phyloP scores from a whole-genome alignment of 2,329 filamentous ascomycete species.

The Trichoderma afroharzianum region DNA sequence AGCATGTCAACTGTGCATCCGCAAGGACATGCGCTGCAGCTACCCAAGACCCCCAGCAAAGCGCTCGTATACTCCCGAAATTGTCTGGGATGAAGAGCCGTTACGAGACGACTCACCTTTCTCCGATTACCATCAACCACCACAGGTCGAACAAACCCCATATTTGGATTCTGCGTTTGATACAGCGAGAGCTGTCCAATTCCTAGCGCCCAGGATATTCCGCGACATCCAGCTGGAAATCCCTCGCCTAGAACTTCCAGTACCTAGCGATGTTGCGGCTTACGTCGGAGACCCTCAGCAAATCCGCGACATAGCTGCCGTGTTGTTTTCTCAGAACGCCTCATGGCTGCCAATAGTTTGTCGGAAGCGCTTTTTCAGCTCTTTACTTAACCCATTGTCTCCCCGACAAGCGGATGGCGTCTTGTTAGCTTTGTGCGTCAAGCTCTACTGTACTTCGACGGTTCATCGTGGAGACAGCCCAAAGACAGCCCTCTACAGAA shows the following conservation, averaged over 20 bases:
- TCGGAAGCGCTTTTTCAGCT: background rate
- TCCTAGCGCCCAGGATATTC: background rate
- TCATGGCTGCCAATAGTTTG: conserved; percentile 1
- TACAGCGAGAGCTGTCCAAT: background rate
- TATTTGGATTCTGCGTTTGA: background rate
- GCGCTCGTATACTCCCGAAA: background rate
- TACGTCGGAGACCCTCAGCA: background rate
- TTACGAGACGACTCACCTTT: background rate
- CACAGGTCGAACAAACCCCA: background rate
- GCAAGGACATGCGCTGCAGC: background rate
- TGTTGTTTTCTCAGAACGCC: background rate
- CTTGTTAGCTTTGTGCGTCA: background rate
- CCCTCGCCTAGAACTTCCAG: background rate
- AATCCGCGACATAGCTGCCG: background rate
- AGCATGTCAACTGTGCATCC: background rate
- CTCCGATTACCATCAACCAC: background rate
- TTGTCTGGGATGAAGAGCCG: background rate
- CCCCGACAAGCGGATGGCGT: background rate
- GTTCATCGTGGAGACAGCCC: background rate
- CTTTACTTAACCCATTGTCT: background rate
- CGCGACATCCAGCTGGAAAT: background rate
- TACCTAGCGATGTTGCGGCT: background rate
- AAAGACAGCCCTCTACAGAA: background rate
- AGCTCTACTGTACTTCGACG: background rate
- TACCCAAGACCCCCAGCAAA: background rate